Percentiles rank a stretch among this genome's conserved stretches.
Evolutionary conservation across 108 stramenopile species (phyloP).

Genomic region (Nitzschia palea): DNA sequence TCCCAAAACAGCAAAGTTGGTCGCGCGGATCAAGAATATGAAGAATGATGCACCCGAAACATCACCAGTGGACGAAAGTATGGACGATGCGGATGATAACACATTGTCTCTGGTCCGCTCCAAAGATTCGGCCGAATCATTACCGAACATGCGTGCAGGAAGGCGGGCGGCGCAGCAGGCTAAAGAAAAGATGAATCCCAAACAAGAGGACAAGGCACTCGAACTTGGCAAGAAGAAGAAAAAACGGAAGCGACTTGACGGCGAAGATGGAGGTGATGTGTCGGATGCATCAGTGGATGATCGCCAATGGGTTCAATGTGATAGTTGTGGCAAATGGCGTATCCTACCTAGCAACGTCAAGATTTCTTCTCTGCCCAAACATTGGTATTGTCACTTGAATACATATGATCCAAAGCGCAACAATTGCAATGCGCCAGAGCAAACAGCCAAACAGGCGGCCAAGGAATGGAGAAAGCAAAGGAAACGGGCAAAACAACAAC

Average conservation of each 20-base stretch:
- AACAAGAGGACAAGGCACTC: constrained; percentile 21
- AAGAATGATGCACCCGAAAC: too few species aligned
- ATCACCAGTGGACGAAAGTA: background rate
- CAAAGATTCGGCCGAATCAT: constrained; percentile 2
- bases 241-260: constrained; percentile 18
- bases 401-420: constrained; percentile 63
- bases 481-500: constrained; percentile 39
- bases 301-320: constrained; percentile 88
- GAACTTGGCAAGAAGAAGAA: constrained; percentile 43
- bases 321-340: constrained; percentile 86
- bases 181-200: constrained; percentile 54
- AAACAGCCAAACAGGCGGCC: constrained; percentile 62
- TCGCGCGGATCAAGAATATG: too few species aligned
- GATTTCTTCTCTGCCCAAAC: constrained; percentile 61
- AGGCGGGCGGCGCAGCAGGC: constrained; percentile 69
- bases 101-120: background rate
- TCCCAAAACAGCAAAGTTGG: too few species aligned
- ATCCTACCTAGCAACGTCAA: constrained; percentile 66
- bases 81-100: background rate
- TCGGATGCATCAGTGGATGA: constrained; percentile 42
- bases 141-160: constrained; percentile 42
- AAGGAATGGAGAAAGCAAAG: constrained; percentile 59
- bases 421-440: constrained; percentile 69
- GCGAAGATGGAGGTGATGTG: constrained; percentile 31
- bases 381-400: constrained; percentile 89